These are phyloP conservation scores for Cladobotryum mycophilum DNA, from an alignment of 2,329 filamentous ascomycete species.

Conservation along the genomic window DNA sequence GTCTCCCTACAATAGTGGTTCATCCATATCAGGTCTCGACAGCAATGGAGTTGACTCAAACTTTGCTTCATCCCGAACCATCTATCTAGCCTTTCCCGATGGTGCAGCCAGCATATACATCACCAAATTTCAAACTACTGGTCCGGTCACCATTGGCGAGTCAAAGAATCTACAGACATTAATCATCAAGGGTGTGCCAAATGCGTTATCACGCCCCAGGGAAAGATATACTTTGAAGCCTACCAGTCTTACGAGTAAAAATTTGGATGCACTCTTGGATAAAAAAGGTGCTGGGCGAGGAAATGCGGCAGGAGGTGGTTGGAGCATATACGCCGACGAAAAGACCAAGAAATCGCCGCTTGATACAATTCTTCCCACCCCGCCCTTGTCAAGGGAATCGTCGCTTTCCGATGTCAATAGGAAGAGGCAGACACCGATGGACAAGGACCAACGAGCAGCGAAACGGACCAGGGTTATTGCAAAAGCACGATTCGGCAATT, in stretches of 20 bases:
- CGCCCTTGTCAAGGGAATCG: constrained; percentile 34
- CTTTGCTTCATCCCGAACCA: constrained; percentile 61
- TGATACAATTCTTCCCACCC: constrained; percentile 43
- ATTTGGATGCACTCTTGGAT: constrained; percentile 62
- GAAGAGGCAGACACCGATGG: constrained; percentile 23
- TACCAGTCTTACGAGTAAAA: constrained; percentile 65
- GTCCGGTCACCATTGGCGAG: constrained; percentile 41
- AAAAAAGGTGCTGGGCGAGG: constrained; percentile 63
- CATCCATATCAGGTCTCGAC: constrained; percentile 35
- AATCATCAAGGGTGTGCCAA: constrained; percentile 73
- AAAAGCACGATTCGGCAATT: constrained; percentile 63
- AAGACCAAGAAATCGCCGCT: constrained; percentile 48
- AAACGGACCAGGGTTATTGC: constrained; percentile 60
- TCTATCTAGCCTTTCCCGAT: constrained; percentile 79
- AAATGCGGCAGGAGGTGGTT: constrained; percentile 69
- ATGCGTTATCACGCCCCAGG: constrained; percentile 69
- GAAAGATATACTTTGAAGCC: constrained; percentile 63
- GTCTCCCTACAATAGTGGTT: constrained; percentile 66
- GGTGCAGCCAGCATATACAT: constrained; percentile 70
- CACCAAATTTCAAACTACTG: constrained; percentile 43
- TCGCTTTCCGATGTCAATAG: constrained; percentile 21
- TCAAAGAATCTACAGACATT: constrained; percentile 61
- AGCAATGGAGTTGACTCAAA: constrained; percentile 33
- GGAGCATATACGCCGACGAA: constrained; percentile 70
- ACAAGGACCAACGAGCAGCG: constrained; percentile 26